Base-by-base conservation (phyloP, 2,329 filamentous ascomycete genomes). In the Cyphellophora attinorum region DNA sequence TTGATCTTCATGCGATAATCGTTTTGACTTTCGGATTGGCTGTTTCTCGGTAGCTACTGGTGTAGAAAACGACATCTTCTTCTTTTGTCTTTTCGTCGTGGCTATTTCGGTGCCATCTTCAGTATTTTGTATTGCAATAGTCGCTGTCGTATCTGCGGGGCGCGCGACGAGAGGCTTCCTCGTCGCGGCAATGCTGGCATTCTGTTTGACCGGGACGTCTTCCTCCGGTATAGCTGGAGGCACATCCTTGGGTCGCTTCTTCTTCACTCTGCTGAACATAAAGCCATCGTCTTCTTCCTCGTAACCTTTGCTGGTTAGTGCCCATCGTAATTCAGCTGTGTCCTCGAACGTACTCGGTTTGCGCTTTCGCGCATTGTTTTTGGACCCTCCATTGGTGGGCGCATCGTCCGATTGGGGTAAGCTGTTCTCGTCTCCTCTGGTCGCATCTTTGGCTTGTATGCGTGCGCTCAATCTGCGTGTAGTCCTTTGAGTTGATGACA, bases 221-320 rank as follows among this genome's bases (percentile, higher is more conserved):
- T 58, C 13, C 59, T 54, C 37, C 67, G 62, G 28, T 38, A 36
- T 15, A 37, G 37, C 28, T 21, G 29, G 11, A 30, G 21, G 21
- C n/a, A n/a, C 21, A 25, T 25, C 21, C 18, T 19, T 31, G 12
- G 17, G 29, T 12, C 18, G 6, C 29, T 68, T 67, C 51, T 73
- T 62, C 52, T 82, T 82, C 42, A 70, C 76, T 47, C 81, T 74
- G 44, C 78, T 76, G 55, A 86, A 88, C 38, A 76, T 67, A 49
- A 88, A 88, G 43, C 83, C 83, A 49, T 81, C 82, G 62, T 83
- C 78, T 51, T 81, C 73, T 56, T 88, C 81, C 49, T 84, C 79
- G 49, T 79, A 80, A 42, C 60, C 67, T 64, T n/a, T n/a, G n/a
- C n/a, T n/a, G n/a, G 21, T 25, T 10, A 37, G 13, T n/a, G 27